Percentiles rank a stretch among this genome's conserved stretches.
phyloP scores from a whole-genome alignment of 75 land plant species.

The Pinus taeda region DNA sequence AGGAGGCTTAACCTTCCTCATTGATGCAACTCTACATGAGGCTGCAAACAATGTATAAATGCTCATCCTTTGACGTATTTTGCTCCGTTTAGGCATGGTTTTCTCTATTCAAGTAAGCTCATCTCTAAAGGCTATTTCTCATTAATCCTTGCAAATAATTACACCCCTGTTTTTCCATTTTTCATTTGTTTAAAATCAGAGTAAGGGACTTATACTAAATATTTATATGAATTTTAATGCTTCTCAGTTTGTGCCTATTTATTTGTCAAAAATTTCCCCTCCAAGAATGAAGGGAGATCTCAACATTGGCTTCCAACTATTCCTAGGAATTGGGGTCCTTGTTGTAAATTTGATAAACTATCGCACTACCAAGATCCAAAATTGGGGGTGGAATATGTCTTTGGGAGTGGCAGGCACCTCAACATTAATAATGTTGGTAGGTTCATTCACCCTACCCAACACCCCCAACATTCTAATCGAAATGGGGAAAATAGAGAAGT shows the following conservation, averaged over 20 bases:
- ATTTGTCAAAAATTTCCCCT: constrained; percentile 80
- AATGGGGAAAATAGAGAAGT: constrained; percentile 41
- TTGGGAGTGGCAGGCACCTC: too few species aligned
- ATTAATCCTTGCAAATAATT: neutral
- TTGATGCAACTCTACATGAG: constrained; percentile 12
- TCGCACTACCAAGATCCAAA: constrained; percentile 57
- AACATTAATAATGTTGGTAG: constrained; percentile 34
- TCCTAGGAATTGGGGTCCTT: constrained; percentile 61
- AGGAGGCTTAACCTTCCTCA: constrained; percentile 18
- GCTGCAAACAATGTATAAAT: constrained; percentile 16
- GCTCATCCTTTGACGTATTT: constrained; percentile 18
- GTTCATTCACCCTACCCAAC: constrained; percentile 46
- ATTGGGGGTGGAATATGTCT: constrained; percentile 14
- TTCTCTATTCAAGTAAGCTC: constrained; percentile 16
- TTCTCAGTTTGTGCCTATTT: constrained; percentile 33
- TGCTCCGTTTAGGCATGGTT: constrained; percentile 24
- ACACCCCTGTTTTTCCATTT: neutral
- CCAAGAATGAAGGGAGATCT: constrained; percentile 56
- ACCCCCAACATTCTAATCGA: constrained; percentile 82
- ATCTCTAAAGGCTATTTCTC: too few species aligned
- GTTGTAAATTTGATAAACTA: constrained; percentile 70
- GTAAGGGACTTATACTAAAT: neutral
- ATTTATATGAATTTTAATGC: neutral
- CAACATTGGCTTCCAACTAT: constrained; percentile 77
- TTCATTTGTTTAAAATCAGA: neutral